Percentiles rank a stretch among this genome's conserved stretches.
phyloP scores from a whole-genome alignment of 176 grass and related monocot genomes.

The Avena insularis region DNA sequence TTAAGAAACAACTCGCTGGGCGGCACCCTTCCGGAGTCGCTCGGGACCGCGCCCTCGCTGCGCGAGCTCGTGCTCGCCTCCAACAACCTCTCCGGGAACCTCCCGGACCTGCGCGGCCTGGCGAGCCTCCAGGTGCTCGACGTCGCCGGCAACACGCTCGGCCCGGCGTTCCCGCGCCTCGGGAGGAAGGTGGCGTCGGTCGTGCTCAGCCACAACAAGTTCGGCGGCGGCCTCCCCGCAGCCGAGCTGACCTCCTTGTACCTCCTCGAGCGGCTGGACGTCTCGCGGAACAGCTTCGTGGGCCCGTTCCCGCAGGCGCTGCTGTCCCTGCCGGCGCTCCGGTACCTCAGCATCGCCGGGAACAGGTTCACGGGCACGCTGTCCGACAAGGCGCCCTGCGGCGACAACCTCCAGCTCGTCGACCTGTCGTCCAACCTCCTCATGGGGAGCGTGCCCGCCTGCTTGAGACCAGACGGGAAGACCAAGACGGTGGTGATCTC shows the following conservation, averaged over 20 bases:
- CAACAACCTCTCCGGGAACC: constrained; percentile 73
- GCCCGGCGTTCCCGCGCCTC: constrained; percentile 75
- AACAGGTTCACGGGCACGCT: constrained; percentile 93
- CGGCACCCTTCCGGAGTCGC: constrained; percentile 65
- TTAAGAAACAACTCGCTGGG: constrained; percentile 77
- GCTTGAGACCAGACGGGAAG: constrained; percentile 55
- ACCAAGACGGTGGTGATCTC: constrained; percentile 47
- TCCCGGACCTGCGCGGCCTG: constrained; percentile 69
- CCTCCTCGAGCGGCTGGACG: constrained; percentile 74
- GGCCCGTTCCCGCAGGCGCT: constrained; percentile 72
- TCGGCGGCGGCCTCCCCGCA: constrained; percentile 59
- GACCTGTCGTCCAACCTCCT: constrained; percentile 89
- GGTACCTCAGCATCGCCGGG: constrained; percentile 64
- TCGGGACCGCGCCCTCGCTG: constrained; percentile 58
- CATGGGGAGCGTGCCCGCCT: constrained; percentile 64
- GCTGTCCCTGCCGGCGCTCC: constrained; percentile 77
- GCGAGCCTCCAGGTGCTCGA: constrained; percentile 74
- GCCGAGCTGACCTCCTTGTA: constrained; percentile 52
- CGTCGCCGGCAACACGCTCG: constrained; percentile 75
- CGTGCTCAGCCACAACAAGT: constrained; percentile 75
- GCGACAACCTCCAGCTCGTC: constrained; percentile 68
- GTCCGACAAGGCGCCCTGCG: constrained; percentile 64
- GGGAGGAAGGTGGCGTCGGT: constrained; percentile 73
- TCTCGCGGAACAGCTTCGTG: constrained; percentile 83
- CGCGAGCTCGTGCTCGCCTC: constrained; percentile 73